Conservation (phyloP, 2,329 filamentous ascomycete genomes). For the Calonectria henricotiae region DNA sequence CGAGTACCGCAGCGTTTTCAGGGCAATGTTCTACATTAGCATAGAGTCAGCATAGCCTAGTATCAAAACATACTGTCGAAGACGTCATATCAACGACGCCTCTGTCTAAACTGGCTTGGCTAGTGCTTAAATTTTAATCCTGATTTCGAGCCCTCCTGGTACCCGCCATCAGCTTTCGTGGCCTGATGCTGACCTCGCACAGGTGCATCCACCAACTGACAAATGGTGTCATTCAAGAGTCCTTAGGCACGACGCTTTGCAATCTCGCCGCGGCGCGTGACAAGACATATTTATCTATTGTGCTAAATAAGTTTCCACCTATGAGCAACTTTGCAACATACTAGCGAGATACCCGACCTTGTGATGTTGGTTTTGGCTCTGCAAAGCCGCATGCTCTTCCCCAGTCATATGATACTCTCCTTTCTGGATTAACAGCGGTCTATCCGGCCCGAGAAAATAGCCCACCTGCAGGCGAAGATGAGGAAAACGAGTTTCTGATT, state of each 20-base stretch:
- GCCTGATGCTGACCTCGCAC: neutral
- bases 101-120: constrained; percentile 55
- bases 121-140: neutral
- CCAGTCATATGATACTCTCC: constrained; percentile 53
- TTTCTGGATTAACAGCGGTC: constrained; percentile 49
- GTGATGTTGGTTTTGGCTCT: constrained; percentile 57
- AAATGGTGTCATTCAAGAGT: constrained; percentile 55
- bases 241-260: constrained; percentile 51
- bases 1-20: constrained; percentile 57
- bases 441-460: constrained; percentile 51
- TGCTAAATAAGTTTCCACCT: constrained; percentile 58
- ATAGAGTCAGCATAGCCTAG: constrained; percentile 22
- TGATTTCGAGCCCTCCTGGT: neutral
- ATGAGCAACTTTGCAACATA: constrained; percentile 58
- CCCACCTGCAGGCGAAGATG: constrained; percentile 51
- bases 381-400: constrained; percentile 54
- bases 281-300: constrained; percentile 56
- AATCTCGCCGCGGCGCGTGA: constrained; percentile 57
- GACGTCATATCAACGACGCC: constrained; percentile 59
- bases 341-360: constrained; percentile 55
- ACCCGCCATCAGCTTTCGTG: neutral
- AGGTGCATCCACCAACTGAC: constrained; percentile 59
- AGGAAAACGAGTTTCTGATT: constrained; percentile 57
- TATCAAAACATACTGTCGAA: constrained; percentile 53
- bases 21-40: constrained; percentile 54